Conservation (phyloP, 352 stramenopile genomes). For the Globisporangium carolinianum region DNA sequence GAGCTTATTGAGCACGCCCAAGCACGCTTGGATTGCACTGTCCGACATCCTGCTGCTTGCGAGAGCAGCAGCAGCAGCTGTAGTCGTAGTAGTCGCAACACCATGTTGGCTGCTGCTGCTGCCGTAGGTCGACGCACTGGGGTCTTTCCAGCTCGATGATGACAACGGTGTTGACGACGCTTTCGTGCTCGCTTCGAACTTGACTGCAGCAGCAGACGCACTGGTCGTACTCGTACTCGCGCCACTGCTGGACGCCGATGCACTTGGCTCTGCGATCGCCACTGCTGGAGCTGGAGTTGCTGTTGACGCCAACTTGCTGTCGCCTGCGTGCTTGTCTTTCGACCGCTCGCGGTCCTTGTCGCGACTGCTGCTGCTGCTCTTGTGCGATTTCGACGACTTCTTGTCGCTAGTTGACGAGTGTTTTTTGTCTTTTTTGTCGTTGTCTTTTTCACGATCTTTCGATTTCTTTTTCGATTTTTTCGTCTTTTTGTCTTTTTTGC, state of each 20-base stretch:
- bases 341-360: not conserved
- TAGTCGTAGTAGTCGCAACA: not conserved
- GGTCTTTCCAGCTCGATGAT: not conserved
- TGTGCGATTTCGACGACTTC: slow-evolving; percentile 43
- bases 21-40: slow-evolving; percentile 39
- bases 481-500: not conserved
- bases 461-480: slow-evolving; percentile 40
- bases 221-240: not conserved
- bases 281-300: not conserved
- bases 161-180: not conserved
- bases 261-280: not conserved
- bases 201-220: not conserved
- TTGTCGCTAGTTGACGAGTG: slow-evolving; percentile 19
- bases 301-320: too few species aligned
- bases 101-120: not conserved
- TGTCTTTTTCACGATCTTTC: too few species aligned
- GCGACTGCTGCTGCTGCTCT: slow-evolving; percentile 17
- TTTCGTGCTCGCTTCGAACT: not conserved
- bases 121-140: not conserved
- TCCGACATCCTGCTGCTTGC: slow-evolving; percentile 38
- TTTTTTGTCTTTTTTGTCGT: slow-evolving; percentile 9
- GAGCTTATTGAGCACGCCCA: slow-evolving; percentile 67
- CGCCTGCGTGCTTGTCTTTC: too few species aligned
- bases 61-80: not conserved
- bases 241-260: not conserved